Evolutionary conservation across 2,329 filamentous ascomycete genomes (phyloP).

Genomic region (Fusarium neocosmosporiellum): DNA sequence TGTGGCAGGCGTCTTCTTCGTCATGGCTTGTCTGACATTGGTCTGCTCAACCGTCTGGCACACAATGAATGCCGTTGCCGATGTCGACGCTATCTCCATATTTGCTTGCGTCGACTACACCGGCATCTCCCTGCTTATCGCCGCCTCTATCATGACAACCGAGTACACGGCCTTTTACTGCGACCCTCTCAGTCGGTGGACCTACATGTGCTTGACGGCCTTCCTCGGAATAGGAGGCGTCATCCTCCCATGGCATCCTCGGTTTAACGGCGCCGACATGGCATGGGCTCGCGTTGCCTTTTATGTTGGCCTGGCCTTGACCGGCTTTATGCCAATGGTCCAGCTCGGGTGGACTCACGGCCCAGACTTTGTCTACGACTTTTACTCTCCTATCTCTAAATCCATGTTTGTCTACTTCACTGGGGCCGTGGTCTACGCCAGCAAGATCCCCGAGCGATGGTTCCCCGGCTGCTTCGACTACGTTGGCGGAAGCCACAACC

Average conservation of each 20-base stretch:
- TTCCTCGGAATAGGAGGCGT: slow-evolving; percentile 86
- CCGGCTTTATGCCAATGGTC: slow-evolving; percentile 88
- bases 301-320: slow-evolving; percentile 86
- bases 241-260: slow-evolving; percentile 94
- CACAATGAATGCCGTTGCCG: slow-evolving; percentile 97
- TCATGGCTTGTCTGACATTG: slow-evolving; percentile 93
- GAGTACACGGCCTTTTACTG: slow-evolving; percentile 99
- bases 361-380: slow-evolving; percentile 82
- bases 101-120: slow-evolving; percentile 99
- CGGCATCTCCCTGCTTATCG: slow-evolving; percentile 93
- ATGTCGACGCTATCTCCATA: slow-evolving; percentile 88
- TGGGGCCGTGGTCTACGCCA: slow-evolving; percentile 89
- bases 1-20: slow-evolving; percentile 94
- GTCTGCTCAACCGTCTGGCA: slow-evolving; percentile 98
- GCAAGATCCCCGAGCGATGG: slow-evolving; percentile 93
- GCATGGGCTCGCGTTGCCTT: slow-evolving; percentile 93
- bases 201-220: slow-evolving; percentile 86
- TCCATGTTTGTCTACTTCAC: slow-evolving; percentile 86
- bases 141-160: slow-evolving; percentile 96
- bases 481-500: slow-evolving; percentile 92
- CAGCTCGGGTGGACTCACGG: slow-evolving; percentile 86
- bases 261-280: slow-evolving; percentile 93
- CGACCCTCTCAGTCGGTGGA: slow-evolving; percentile 86
- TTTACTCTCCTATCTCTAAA: slow-evolving; percentile 89
- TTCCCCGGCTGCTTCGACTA: slow-evolving; percentile 95